Base-by-base conservation (phyloP, 805 yeast species). In the Zygosaccharomyces gambellarensis region DNA sequence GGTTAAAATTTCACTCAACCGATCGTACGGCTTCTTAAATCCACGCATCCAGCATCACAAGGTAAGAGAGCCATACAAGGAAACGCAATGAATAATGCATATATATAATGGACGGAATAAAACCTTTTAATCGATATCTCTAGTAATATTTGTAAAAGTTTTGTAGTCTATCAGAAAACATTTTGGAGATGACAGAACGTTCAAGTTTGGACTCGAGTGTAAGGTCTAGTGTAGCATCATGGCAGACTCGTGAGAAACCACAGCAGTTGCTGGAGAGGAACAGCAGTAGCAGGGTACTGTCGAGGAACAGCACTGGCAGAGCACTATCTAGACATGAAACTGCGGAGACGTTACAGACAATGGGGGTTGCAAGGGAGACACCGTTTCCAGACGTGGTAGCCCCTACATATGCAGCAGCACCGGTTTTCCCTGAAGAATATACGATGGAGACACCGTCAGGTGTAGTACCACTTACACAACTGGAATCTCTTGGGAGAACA, bases 371-470 rank as follows among this genome's bases (percentile, higher is more conserved):
- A 5, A 67, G 76, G n/a, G 72, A 70, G 3, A 71, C 79, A 0
- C 82, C 87, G 4, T 61, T 71, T 25, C 77, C 80, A 0, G 87
- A 81, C 55, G 69, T 82, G 36, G 77, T 77, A 55, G 77, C 81
- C 40, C 85, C 87, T 59, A 72, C 65, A 43, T 70, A 62, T 34
- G 74, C 78, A 22, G 77, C 74, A 51, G 77, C 78, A 54, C 86
- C 92, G 12, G 83, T 89, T 31, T 90, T 90, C 75, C 97, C 97
- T 7, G 97, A 90, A 72, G 96, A 90, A 65, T 90, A 87, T 65
- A 85, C 90, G 5, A 56, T 90, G 67, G 97, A 90, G 72, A 90
- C 97, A 0, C 77, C 78, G 46, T 87, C 96, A 5, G 97, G 97
- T 54, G 73, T 90, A 47, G 97, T 90, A 11, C 94, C 92, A 1